Percentiles rank a stretch among this genome's conserved stretches.
phyloP scores from a whole-genome alignment of 1,284 basidiomycete genomes.

The Limonomyces culmigenus region DNA sequence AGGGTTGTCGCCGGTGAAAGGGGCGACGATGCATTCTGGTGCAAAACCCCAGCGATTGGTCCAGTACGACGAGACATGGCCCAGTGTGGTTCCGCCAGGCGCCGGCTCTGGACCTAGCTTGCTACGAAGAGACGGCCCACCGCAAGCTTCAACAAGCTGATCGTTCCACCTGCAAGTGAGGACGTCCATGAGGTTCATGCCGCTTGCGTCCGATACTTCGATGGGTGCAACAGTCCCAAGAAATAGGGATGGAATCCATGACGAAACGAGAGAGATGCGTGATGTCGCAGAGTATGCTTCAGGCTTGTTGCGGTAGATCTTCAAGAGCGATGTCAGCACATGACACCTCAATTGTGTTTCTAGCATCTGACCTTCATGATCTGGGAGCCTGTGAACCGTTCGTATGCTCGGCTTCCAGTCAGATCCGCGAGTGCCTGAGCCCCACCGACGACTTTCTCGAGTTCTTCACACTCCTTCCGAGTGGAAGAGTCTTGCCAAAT shows the following conservation, averaged over 20 bases:
- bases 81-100: slow-evolving; percentile 47
- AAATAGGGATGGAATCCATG: slow-evolving; percentile 72
- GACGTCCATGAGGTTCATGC: slow-evolving; percentile 79
- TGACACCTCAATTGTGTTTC: no score
- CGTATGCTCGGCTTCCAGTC: slow-evolving; percentile 75
- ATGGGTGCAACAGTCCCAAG: slow-evolving; percentile 50
- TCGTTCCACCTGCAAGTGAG: slow-evolving; percentile 55
- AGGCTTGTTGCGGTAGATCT: slow-evolving; percentile 45
- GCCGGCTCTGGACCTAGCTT: slow-evolving; percentile 77
- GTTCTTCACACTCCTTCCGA: slow-evolving; percentile 48
- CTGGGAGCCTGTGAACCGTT: slow-evolving; percentile 79
- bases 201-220: slow-evolving; percentile 73
- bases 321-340: neutral
- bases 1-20: slow-evolving; percentile 87
- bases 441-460: slow-evolving; percentile 57
- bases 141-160: slow-evolving; percentile 39
- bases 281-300: slow-evolving; percentile 49
- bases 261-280: slow-evolving; percentile 69
- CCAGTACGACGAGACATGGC: slow-evolving; percentile 58
- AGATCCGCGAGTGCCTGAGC: slow-evolving; percentile 53
- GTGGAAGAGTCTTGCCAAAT: slow-evolving; percentile 94
- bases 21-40: slow-evolving; percentile 66
- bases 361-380: slow-evolving; percentile 73
- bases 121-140: slow-evolving; percentile 42
- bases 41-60: slow-evolving; percentile 62